Evolutionary conservation across 305 asterid genomes (phyloP).

Genomic region (Coffea humblotiana): DNA sequence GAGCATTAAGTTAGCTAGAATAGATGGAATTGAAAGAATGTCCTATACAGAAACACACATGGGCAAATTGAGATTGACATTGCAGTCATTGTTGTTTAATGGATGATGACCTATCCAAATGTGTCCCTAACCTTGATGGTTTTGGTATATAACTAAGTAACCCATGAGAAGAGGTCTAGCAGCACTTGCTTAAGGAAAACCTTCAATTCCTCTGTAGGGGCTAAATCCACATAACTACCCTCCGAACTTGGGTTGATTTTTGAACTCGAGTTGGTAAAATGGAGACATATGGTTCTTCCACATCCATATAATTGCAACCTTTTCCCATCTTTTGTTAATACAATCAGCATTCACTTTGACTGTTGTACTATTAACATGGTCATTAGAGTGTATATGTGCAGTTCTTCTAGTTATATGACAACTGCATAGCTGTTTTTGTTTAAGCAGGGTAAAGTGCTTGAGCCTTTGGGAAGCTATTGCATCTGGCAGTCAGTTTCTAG

Average conservation of each 20-base stretch:
- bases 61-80: background rate
- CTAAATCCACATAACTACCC: background rate
- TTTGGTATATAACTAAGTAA: background rate
- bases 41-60: background rate
- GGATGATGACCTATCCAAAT: background rate
- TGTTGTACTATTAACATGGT: background rate
- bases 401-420: background rate
- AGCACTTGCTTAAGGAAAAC: background rate
- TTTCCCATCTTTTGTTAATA: background rate
- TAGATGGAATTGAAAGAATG: background rate
- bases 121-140: background rate
- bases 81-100: background rate
- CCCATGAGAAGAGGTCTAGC: background rate
- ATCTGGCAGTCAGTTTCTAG: conserved; percentile 95
- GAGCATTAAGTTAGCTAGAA: background rate
- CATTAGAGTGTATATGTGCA: background rate
- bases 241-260: background rate
- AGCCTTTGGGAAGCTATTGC: conserved; percentile 93
- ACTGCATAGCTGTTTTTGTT: conserved; percentile 19
- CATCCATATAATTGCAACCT: background rate
- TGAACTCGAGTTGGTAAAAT: conserved; percentile 1
- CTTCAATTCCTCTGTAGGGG: background rate
- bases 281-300: background rate
- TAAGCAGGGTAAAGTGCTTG: conserved; percentile 88
- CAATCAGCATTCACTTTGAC: background rate